These are phyloP conservation scores for Pythium brassicae DNA, from an alignment of 352 stramenopile genomes.

Conservation along the genomic window DNA sequence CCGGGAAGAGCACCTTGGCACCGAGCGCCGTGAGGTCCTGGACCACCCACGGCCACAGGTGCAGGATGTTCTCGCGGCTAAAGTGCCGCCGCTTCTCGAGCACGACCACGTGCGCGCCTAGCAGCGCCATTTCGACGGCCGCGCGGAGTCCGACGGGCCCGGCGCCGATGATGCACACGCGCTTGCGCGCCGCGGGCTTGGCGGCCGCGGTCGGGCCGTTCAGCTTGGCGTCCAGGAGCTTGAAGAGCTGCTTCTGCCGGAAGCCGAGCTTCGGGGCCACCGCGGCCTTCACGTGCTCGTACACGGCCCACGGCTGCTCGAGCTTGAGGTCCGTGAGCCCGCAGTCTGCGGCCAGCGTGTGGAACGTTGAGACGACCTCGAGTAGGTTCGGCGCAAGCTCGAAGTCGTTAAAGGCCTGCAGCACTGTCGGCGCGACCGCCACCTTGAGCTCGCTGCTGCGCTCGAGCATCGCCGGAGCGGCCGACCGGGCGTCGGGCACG, in stretches of 20 bases:
- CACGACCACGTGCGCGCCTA: slow-evolving; percentile 68
- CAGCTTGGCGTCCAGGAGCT: slow-evolving; percentile 57
- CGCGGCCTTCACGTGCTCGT: slow-evolving; percentile 58
- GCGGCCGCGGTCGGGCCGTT: slow-evolving; percentile 46
- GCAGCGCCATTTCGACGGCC: slow-evolving; percentile 64
- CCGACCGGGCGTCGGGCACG: not conserved
- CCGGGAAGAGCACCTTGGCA: slow-evolving; percentile 78
- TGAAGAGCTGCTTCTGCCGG: slow-evolving; percentile 76
- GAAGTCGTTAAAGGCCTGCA: slow-evolving; percentile 63
- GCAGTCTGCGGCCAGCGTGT: slow-evolving; percentile 48
- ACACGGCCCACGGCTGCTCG: slow-evolving; percentile 50
- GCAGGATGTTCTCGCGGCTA: slow-evolving; percentile 80
- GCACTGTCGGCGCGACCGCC: slow-evolving; percentile 29
- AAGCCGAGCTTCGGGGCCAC: slow-evolving; percentile 61
- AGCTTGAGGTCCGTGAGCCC: slow-evolving; percentile 48
- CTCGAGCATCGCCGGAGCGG: slow-evolving; percentile 25
- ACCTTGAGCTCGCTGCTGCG: slow-evolving; percentile 22
- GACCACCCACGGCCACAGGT: slow-evolving; percentile 82
- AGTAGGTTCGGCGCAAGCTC: slow-evolving; percentile 59
- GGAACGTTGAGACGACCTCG: slow-evolving; percentile 50
- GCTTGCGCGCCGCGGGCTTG: slow-evolving; percentile 59
- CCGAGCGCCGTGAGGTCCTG: slow-evolving; percentile 75
- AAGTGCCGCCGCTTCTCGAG: slow-evolving; percentile 83
- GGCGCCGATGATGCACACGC: slow-evolving; percentile 71
- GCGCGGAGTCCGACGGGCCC: slow-evolving; percentile 71